Base-by-base conservation (phyloP, 495 filamentous ascomycete species). In the Hypomontagnella submonticulosa region DNA sequence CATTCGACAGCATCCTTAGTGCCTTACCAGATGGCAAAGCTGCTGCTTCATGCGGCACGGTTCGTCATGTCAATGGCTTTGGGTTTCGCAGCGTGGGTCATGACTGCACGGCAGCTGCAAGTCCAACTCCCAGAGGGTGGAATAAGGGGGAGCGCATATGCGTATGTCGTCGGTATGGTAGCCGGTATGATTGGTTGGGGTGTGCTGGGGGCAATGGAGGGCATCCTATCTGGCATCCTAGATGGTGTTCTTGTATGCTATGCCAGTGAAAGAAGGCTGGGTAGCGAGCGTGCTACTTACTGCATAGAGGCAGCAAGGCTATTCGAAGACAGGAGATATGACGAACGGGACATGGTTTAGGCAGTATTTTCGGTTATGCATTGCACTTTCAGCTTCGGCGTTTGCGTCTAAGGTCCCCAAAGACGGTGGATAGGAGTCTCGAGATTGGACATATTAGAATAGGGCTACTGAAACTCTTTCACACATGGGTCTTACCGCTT, bases 51-150 rank as follows among this genome's bases (percentile, higher is more conserved):
- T 65, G 93, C 95, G 15, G 92, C 91, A 13, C 85, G 95, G 15
- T 89, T 91, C 67, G 90, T 97, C 67, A 96, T 96, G 84, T 90
- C 92, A 5, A 84, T 91, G 36, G 90, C 90, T 1, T 82, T 99
- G 23, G 96, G 95, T 1, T 94, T 97, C 71, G 94, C 90, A n/a
- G 95, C 91, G 20, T 99, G 95, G 95, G 92, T 98, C n/a, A 89
- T 89, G 52, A 94, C 92, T 30, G 92, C 95, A 13, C 85, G 89
- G 44, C 86, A 88, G 73, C 77, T 96, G 10, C 76, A 76, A 19
- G 77, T 90, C 13, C 74, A 79, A 13, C 67, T 78, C 8, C 77
- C 83, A 1, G 78, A 82, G 36, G 82, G 81, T 27, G 79, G 83
- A 0, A 75, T 89, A 41, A 86, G 81, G 46, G 95, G 95, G n/a